Percentiles rank a stretch among this genome's conserved stretches.
Evolutionary conservation across 108 stramenopile species (phyloP).

Genomic region (Chaetoceros tenuissimus): DNA sequence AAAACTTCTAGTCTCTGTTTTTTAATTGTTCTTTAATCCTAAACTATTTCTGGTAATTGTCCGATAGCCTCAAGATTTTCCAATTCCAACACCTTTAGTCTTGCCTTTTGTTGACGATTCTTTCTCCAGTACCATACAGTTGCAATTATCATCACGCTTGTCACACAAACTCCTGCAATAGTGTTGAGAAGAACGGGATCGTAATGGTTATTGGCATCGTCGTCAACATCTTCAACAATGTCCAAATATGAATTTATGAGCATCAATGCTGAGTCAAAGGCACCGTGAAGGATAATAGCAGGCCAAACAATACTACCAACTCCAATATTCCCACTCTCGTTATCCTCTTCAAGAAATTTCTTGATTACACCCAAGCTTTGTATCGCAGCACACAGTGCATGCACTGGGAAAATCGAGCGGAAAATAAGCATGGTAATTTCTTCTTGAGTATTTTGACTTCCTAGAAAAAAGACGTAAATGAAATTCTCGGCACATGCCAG

Average conservation of each 20-base stretch:
- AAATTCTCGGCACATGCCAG: conserved; percentile 85
- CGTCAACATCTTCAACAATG: conserved; percentile 29
- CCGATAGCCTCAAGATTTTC: not conserved
- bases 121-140: conserved; percentile 59
- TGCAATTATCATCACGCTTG: conserved; percentile 45
- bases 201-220: conserved; percentile 48
- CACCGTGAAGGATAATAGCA: conserved; percentile 73
- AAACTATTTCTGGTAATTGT: not conserved
- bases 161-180: conserved; percentile 53
- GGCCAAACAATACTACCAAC: conserved; percentile 78
- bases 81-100: conserved; percentile 48
- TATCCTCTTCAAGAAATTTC: conserved; percentile 64
- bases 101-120: conserved; percentile 40
- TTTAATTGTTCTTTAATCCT: not conserved
- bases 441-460: conserved; percentile 26
- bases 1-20: too few species aligned
- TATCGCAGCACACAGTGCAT: conserved; percentile 82
- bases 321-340: conserved; percentile 54
- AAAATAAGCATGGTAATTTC: conserved; percentile 71
- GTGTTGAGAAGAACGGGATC: conserved; percentile 50
- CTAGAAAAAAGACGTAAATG: conserved; percentile 79
- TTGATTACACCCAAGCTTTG: conserved; percentile 78
- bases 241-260: conserved; percentile 58
- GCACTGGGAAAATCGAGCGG: conserved; percentile 76
- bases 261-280: conserved; percentile 77